Evolutionary conservation across 345 rosid species (phyloP), one percentile per base, ranked within the genome.

Genomic region (Murraya koenigii): DNA sequence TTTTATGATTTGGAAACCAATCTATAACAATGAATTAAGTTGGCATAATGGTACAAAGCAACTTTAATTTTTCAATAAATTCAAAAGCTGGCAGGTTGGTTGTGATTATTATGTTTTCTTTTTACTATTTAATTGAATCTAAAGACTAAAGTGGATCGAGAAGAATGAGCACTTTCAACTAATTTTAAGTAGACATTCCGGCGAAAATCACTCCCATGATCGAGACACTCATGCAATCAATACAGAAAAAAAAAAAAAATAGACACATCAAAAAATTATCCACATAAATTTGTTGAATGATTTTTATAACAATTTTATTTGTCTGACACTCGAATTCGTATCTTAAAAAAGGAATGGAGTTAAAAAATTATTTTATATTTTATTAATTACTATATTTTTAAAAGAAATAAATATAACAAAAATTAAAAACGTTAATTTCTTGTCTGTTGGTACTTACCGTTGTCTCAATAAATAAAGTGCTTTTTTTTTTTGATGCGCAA

Each of bases 21-120:
- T 33, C 75, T 19, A 71, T 22, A 35, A 33, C 36, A 41, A 60
- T 61, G 23, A 70, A 73, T 13, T 60, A 62, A 39, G 74, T 36
- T 60, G 47, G 25, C 35, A 47, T 13, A 56, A 58, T 39, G 66
- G 68, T 80, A 67, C 76, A 80, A 77, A 74, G 52, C 77, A 6
- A 26, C 77, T 80, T 80, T n/a, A 28, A 15, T 59, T 59, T 67
- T 72, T 61, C 13, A 33, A 66, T 22, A 66, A 72, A 72, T 60
- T 72, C 76, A 79, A 79, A 79, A 81, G 80, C 69, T 77, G 63
- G 67, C 54, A 58, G 68, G 73, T 74, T 69, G 78, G 69, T n/a
- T n/a, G 61, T 84, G 85, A 79, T 81, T 72, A 49, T 55, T 56
- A 52, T 49, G 65, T 36, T 41, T 62, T 49, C 64, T 78, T 69